phyloP scores from a whole-genome alignment of 352 stramenopile genomes.

The Globisporangium solare region DNA sequence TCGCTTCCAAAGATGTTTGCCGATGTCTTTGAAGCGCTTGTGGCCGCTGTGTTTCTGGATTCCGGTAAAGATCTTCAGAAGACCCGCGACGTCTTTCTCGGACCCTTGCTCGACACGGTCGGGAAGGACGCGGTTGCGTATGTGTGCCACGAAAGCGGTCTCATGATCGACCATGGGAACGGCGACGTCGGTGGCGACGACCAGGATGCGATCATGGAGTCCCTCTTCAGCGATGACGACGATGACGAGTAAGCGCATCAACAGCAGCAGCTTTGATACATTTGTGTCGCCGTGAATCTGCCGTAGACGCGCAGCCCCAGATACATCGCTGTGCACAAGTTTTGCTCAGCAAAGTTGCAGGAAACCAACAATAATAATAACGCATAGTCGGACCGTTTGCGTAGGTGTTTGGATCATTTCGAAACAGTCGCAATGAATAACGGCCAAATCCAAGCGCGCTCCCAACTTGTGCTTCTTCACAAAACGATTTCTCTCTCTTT shows the following conservation, averaged over 20 bases:
- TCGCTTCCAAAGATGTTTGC: constrained; percentile 82
- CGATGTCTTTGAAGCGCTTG: constrained; percentile 85
- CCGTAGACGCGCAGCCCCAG: too few relatives aligned
- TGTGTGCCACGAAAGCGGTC: constrained; percentile 68
- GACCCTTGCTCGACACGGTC: constrained; percentile 65
- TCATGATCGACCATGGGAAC: constrained; percentile 26
- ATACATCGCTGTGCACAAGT: too few relatives aligned
- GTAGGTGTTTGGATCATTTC: neutral
- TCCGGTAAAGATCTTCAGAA: constrained; percentile 61
- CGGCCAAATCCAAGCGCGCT: neutral
- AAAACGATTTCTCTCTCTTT: neutral
- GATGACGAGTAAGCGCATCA: neutral
- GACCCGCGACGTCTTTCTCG: constrained; percentile 82
- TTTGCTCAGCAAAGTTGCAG: too few relatives aligned
- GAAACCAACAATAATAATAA: too few relatives aligned
- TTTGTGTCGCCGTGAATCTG: too few relatives aligned
- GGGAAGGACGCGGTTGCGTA: constrained; percentile 66
- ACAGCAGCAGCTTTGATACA: neutral
- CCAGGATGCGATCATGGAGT: constrained; percentile 19
- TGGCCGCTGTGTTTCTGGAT: constrained; percentile 84
- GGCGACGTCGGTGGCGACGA: constrained; percentile 15
- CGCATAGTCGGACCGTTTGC: neutral
- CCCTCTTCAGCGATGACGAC: constrained; percentile 17
- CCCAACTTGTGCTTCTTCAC: neutral
- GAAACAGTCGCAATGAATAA: constrained; percentile 1